Evolutionary conservation across 2,329 filamentous ascomycete species (phyloP).

Genomic region (Aurifilum marmelostoma): DNA sequence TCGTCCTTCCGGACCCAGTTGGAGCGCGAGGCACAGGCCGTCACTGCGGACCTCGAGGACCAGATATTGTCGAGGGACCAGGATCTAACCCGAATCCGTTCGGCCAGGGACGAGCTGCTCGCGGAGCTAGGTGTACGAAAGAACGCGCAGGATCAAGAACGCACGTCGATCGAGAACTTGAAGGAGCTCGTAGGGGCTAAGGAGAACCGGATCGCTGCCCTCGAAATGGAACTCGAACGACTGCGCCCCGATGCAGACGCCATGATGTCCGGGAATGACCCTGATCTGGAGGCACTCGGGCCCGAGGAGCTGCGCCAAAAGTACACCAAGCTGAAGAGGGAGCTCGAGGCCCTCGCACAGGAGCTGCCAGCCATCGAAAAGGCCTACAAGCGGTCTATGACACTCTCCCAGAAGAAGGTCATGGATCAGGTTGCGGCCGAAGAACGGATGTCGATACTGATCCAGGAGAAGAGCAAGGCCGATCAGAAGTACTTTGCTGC

Average conservation of each 20-base stretch:
- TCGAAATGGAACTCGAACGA: constrained; percentile 83
- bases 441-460: constrained; percentile 73
- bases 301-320: constrained; percentile 74
- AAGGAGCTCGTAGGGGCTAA: constrained; percentile 80
- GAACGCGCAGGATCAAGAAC: constrained; percentile 76
- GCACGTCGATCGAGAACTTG: constrained; percentile 69
- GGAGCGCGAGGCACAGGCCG: constrained; percentile 75
- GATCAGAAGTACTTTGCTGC: constrained; percentile 98
- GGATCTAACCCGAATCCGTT: constrained; percentile 83
- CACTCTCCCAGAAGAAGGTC: constrained; percentile 83
- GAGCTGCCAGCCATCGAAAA: constrained; percentile 88
- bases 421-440: constrained; percentile 75
- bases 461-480: constrained; percentile 90
- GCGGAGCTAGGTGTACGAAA: constrained; percentile 83
- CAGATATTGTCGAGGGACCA: constrained; percentile 80
- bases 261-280: constrained; percentile 47
- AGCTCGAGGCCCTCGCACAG: constrained; percentile 81
- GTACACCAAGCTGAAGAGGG: constrained; percentile 74
- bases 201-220: constrained; percentile 75
- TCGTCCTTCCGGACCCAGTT: constrained; percentile 80
- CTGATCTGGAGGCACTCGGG: constrained; percentile 61
- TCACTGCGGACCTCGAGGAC: constrained; percentile 77
- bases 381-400: constrained; percentile 88
- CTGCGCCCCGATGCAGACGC: constrained; percentile 57
- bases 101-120: constrained; percentile 80